Evolutionary conservation across 1,284 basidiomycete species (phyloP), one percentile per base, ranked within the genome.

Genomic region (Paramarasmius palmivorus): DNA sequence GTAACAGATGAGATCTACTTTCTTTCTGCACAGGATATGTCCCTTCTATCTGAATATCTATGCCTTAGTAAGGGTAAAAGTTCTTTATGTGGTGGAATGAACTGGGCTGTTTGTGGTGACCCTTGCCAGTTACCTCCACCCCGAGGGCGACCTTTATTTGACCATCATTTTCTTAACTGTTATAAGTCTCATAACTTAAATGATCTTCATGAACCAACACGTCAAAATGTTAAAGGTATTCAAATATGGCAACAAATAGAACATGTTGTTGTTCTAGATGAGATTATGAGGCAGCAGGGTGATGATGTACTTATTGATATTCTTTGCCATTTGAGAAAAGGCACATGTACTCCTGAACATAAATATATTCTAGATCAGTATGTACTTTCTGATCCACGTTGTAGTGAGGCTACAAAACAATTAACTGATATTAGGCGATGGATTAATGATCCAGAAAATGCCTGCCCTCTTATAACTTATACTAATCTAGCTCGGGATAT

Each of bases 401-500:
- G 55, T 41, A 52, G 45, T 12, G 14, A 22, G 0, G 57, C 56
- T 2, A 46, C 49, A 25, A 38, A 20, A 1, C 26, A 26, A 12
- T 42, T 58, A 8, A 35, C 47, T 0, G 36, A 50, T 36, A 49
- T 59, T 2, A 3, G 32, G 3, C 19, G 47, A n/a, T 59, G 58
- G 58, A 12, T 56, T 10, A 35, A 37, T 10, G 14, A 41, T 14
- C 58, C 58, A 12, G 23, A 44, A 8, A 14, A 35, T 19, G 59
- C 54, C 4, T 55, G 57, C 10, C 57, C 59, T 1, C 40, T 60
- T 5, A 58, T 60, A 15, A 50, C 56, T 26, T 60, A 60, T 29
- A 60, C 59, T 1, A 60, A 60, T 38, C 12, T 26, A 22, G 59
- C 57, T 2, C 36, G 59, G 34, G 57, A 60, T 48, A 44, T 46